phyloP scores from a whole-genome alignment of 352 stramenopile species.

The Globisporangium yorkense region DNA sequence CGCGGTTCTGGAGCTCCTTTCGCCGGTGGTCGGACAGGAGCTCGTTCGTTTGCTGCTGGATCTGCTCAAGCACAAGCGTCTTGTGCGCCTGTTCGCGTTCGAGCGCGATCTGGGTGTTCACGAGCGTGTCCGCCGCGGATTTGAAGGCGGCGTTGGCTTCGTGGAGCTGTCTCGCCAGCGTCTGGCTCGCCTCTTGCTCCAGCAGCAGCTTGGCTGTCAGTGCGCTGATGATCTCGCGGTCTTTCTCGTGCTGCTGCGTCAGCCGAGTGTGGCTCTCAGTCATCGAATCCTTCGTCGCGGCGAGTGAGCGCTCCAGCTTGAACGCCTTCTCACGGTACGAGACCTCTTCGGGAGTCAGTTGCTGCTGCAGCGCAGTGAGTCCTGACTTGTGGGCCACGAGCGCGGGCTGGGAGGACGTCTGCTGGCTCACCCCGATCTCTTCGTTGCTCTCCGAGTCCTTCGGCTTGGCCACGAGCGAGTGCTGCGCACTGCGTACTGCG shows the following conservation, averaged over 20 bases:
- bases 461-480: slow-evolving; percentile 1
- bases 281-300: slow-evolving; percentile 32
- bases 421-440: not conserved
- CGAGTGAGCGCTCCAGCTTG: slow-evolving; percentile 47
- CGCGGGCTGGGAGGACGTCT: not conserved
- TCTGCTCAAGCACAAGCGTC: slow-evolving; percentile 36
- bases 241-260: slow-evolving; percentile 18
- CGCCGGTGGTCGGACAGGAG: slow-evolving; percentile 48
- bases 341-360: slow-evolving; percentile 22
- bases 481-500: slow-evolving; percentile 8
- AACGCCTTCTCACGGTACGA: slow-evolving; percentile 48
- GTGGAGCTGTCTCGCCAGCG: slow-evolving; percentile 42
- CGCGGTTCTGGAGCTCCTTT: slow-evolving; percentile 39
- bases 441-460: slow-evolving; percentile 10
- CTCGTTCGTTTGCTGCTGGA: slow-evolving; percentile 36
- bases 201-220: slow-evolving; percentile 48
- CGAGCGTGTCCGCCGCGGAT: slow-evolving; percentile 34
- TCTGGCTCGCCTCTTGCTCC: slow-evolving; percentile 39
- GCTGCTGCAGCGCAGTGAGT: slow-evolving; percentile 12
- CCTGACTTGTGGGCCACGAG: not conserved
- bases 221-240: slow-evolving; percentile 24
- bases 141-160: slow-evolving; percentile 42
- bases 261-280: slow-evolving; percentile 25
- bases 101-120: slow-evolving; percentile 39
- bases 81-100: slow-evolving; percentile 39